Evolutionary conservation across 768 basidiomycete species (phyloP), one percentile per base, ranked within the genome.

Genomic region (Hericium erinaceus): DNA sequence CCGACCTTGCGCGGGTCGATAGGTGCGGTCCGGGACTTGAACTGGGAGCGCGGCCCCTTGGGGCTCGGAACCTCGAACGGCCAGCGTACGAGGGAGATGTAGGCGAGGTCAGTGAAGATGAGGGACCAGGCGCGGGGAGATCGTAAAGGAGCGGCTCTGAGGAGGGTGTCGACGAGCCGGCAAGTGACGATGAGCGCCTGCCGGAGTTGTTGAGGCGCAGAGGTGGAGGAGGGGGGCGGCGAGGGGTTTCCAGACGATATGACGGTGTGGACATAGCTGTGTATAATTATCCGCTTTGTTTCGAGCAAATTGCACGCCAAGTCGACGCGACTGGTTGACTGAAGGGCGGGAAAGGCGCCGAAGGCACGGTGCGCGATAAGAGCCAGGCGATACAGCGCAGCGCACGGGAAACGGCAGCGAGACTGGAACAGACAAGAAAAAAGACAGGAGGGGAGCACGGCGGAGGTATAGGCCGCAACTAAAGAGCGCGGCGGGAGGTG

Each of bases 1-100:
- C 72, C 18, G 87, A 87, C 60, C 87, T 80, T 64, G 83, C 82
- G 41, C 84, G 79, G 54, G 69, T 71, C 33, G 75, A 76, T 4
- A 83, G 83, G 8, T 82, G 81, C 4, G 85, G 81, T 0, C 82
- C 80, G 37, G 80, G 78, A 50, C 78, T 75, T 13, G 33, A 7
- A 33, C 33, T 33, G 33, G 33, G 6, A 33, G 33, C 33, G 33
- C 78, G 58, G 46, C 56, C 62, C 56, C 56, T 57, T 7, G 62
- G 60, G 39, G 16, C 46, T 28, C 61, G 13, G 10, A 39, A 49
- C 28, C 55, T 48, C 5, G 60, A 61, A 16, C 48, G 62, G 2
- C 60, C 62, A 8, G 51, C 1, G 26, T 55, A 54, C 37, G 33
- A 48, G 33, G 60, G 56, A 33, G 60, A 61, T 15, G 54, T 58